Evolutionary conservation across 2,329 filamentous ascomycete species (phyloP), one percentile per base, ranked within the genome.

Genomic region (Xylaria polymorpha): DNA sequence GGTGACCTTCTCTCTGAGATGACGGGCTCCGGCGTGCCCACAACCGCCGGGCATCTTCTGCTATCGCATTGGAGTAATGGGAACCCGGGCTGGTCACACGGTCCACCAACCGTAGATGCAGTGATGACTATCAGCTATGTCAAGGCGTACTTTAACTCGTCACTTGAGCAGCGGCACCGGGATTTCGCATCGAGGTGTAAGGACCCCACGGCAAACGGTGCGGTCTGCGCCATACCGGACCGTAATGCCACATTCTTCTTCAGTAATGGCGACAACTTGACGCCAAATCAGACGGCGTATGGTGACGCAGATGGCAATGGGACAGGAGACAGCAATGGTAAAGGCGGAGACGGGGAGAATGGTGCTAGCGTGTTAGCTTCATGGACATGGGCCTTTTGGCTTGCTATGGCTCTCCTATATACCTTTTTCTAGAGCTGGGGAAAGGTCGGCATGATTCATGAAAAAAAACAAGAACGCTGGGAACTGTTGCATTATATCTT

Each of bases 41-140:
- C 81, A 1, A 80, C 82, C 10, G 81, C 88, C 0, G 92, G 92
- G 1, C 87, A 90, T 76, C 78, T 95, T 50, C 87, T 92, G 60
- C 80, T 95, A 64, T 91, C 90, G 74, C 92, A 94, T 78, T 90
- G 92, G 92, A 93, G 90, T 77, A 94, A 94, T 73, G 92, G 92
- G 41, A 91, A 94, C 76, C 77, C 83, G 6, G 76, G 82, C 1
- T 95, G 92, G 92, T 92, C 90, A 48, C 88, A 84, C 14, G 92
- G 92, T 0, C 92, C 92, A 2, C 92, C 92, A 0, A 72, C 73
- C 0, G 71, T 82, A 41, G 90, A 94, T 74, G 88, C 92, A 0
- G 80, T 85, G 20, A 83, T 93, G 74, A 87, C 85, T 7, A 84
- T 94, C 29, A 86, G 84, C 44, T 94, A 94, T 75, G 85, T 94